Base-by-base conservation (phyloP, 768 basidiomycete genomes). In the Tulasnella sp. region DNA sequence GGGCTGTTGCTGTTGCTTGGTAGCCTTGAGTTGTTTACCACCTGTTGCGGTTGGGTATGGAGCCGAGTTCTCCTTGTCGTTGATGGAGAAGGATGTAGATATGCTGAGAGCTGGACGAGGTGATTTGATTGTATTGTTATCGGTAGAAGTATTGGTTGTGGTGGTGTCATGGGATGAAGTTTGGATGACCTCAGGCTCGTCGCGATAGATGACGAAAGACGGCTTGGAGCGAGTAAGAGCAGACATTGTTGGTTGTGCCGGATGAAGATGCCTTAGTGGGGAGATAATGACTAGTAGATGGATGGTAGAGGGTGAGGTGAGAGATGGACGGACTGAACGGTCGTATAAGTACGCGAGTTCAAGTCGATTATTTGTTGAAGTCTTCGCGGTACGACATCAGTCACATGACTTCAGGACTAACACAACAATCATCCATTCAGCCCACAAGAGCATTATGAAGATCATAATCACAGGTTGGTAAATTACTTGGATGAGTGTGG, bases 401-500 rank as follows among this genome's bases (percentile, higher is more conserved):
- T 51, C 49, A 51, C 49, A 34, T 29, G 21, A 21, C 27, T 49
- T 21, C 15, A 27, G 27, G 49, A 51, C 49, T 8, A 29, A 7
- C 7, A 34, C 34, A 34, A 51, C 49, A 34, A 29, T 34, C 34
- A 5, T 38, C 34, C 34, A 38, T 38, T 7, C 34, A 5, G 7
- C 5, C 34, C 34, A 15, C 3, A 4, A n/a, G n/a, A n/a, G 31
- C 24, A 60, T 27, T 22, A 63, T 62, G 62, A 64, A 64, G 52
- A 46, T 64, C 21, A 43, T 62, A 17, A 48, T 62, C 21, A 62
- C 60, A 48, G n/a, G n/a, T n/a, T n/a, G 60, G 60, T 62, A 52
- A 22, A 9, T 7, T 1, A 62, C 19, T 4, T 22, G 27, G 34
- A 19, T 34, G 2, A n/a, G n/a, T n/a, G 11, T 9, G 24, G 38